A percentile compares a stretch with the other conserved stretches of the same genome.
These are phyloP conservation scores for Porcisia hertigi DNA, from an alignment of 208 protist genomes.

Conservation along the genomic window DNA sequence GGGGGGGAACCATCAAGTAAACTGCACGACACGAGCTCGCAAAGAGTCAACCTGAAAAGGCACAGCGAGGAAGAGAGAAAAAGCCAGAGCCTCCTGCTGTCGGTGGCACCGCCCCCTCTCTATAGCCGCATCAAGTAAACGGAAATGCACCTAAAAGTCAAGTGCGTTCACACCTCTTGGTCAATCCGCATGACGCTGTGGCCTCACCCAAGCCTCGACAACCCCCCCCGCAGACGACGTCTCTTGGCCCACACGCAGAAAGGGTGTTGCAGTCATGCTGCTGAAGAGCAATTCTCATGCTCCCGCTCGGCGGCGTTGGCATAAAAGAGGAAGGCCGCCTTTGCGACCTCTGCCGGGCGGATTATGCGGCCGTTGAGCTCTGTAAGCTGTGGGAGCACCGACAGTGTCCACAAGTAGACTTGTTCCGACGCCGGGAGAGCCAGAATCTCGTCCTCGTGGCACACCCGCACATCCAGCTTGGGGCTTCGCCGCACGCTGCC, in stretches of 20 bases:
- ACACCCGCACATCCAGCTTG: conserved; percentile 23
- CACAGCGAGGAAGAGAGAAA: not conserved
- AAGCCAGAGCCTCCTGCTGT: not conserved
- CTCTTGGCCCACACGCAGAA: not conserved
- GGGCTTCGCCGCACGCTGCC: conserved; percentile 25
- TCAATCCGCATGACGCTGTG: not conserved
- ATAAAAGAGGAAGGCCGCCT: conserved; percentile 46
- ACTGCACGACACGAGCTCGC: not conserved
- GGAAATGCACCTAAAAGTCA: too few relatives aligned
- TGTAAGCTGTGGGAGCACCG: conserved; percentile 45
- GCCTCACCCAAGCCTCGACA: not conserved
- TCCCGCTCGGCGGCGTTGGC: not conserved
- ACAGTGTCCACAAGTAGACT: conserved; percentile 41
- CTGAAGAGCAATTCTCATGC: not conserved
- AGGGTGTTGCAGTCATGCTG: not conserved
- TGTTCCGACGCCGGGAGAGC: conserved; percentile 31
- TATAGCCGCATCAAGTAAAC: too few relatives aligned
- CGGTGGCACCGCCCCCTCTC: not conserved
- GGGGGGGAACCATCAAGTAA: not conserved
- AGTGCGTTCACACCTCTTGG: not conserved
- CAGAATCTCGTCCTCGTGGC: conserved; percentile 33
- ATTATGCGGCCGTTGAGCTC: conserved; percentile 37
- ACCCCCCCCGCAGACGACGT: not conserved
- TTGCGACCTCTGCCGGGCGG: conserved; percentile 37
- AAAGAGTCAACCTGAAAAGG: not conserved